A percentile compares a stretch with the other conserved stretches of the same genome.
Evolutionary conservation across 805 yeast species (phyloP).

Genomic region (Zygotorulaspora florentina): DNA sequence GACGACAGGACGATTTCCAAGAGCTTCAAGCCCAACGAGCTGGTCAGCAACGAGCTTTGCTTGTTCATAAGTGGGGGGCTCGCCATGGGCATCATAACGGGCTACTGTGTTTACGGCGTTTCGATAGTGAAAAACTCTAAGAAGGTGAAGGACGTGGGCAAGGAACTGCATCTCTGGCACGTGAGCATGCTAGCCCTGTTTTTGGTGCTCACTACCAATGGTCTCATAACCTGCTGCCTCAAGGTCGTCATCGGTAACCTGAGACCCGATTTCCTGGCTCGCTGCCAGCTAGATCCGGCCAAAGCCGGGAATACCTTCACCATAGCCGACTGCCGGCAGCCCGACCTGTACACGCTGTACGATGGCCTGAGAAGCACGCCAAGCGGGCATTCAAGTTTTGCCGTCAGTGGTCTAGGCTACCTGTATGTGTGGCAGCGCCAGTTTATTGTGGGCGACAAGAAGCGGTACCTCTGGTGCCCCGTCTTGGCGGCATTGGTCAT

Average conservation of each 20-base stretch:
- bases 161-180: conserved; percentile 24
- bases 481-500: conserved; percentile 24
- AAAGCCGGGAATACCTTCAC: conserved; percentile 6
- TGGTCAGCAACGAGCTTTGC: conserved; percentile 21
- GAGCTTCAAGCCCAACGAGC: conserved; percentile 20
- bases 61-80: conserved; percentile 18
- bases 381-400: conserved; percentile 32
- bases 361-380: conserved; percentile 34
- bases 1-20: conserved; percentile 18
- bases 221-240: conserved; percentile 26
- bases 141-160: conserved; percentile 20
- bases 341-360: conserved; percentile 16
- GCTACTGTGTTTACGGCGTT: conserved; percentile 16
- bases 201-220: conserved; percentile 22
- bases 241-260: conserved; percentile 27
- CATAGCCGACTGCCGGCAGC: conserved; percentile 21
- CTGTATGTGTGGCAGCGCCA: conserved; percentile 25
- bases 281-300: conserved; percentile 21
- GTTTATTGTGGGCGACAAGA: conserved; percentile 15
- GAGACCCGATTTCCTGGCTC: conserved; percentile 31
- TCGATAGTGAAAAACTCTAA: conserved; percentile 4
- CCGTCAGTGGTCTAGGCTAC: conserved; percentile 21
- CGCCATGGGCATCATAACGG: conserved; percentile 10
- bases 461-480: conserved; percentile 29
- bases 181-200: conserved; percentile 20